Evolutionary conservation across 2,329 filamentous ascomycete species (phyloP), one percentile per base, ranked within the genome.

Genomic region (Pseudocercospora fuligena): DNA sequence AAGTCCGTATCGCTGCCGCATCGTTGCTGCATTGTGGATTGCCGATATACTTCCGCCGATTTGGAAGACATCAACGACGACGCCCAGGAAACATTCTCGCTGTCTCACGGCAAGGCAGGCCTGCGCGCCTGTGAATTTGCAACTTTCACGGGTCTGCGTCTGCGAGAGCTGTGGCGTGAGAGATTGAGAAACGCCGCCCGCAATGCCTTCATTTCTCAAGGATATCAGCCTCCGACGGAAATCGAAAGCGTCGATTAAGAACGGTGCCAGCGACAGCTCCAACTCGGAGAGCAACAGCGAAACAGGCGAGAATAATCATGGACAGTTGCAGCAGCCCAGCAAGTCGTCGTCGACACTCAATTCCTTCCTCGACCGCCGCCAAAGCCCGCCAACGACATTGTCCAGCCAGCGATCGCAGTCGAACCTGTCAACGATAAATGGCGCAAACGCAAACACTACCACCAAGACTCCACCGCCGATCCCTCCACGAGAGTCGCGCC

Each of bases 351-450:
- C 87, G 12, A 89, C 87, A 3, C 76, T 89, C 66, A 87, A 85
- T 73, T 89, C 87, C 3, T 80, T 83, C 33, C 80, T 84, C 64
- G 92, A 89, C 74, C 61, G 66, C 66, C 90, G 90, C 58, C 82
- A 90, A 53, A 93, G 92, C 58, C 91, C 92, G 43, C 91, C 92
- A 0, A 91, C 90, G n/a, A 85, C 90, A 58, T 84, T 88, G 71
- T 86, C 88, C 56, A 86, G 88, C 66, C 89, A 90, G 65, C 86
- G 87, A 60, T 78, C 77, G 23, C 74, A 72, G 31, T 84, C 90
- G 9, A 86, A 91, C 75, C 81, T 91, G 47, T 87, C 90, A 71
- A 78, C 85, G 61, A 87, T 71, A 60, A 74, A 89, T 75, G 84
- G 80, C 68, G 80, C 78, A 47, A 75, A 73, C 51, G 73, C 61